phyloP scores from a whole-genome alignment of 805 yeast species.

The Myxozyma geophila region DNA sequence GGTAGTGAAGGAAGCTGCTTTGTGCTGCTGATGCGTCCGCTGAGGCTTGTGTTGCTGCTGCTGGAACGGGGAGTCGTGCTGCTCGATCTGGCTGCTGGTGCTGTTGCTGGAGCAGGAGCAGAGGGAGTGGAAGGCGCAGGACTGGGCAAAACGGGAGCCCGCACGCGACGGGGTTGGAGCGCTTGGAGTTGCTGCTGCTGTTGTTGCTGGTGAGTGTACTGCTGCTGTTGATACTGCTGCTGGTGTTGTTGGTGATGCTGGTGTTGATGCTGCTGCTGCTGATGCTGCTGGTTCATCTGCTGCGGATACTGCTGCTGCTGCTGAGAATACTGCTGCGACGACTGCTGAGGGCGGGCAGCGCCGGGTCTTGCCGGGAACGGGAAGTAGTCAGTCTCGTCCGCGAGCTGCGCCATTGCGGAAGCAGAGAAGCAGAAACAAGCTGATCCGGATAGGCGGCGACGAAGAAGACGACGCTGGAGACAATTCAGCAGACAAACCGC shows the following conservation, averaged over 20 bases:
- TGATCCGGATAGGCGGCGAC: too few relatives aligned
- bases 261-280: neutral
- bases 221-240: neutral
- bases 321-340: neutral
- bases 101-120: neutral
- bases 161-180: slow-evolving; percentile 9
- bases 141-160: neutral
- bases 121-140: neutral
- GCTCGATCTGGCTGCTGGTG: slow-evolving; percentile 9
- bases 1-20: slow-evolving; percentile 28
- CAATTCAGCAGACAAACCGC: too few relatives aligned
- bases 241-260: neutral
- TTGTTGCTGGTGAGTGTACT: neutral
- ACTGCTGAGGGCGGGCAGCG: neutral
- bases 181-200: neutral
- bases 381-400: slow-evolving; percentile 23
- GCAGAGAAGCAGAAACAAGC: too few relatives aligned
- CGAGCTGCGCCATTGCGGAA: slow-evolving; percentile 2
- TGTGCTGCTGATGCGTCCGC: neutral
- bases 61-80: neutral
- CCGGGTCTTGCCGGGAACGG: slow-evolving; percentile 34
- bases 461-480: too few relatives aligned
- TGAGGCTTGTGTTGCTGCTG: slow-evolving; percentile 4
- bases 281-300: slow-evolving; percentile 9
- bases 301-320: neutral